Evolutionary conservation across 805 yeast genomes (phyloP), one percentile per base, ranked within the genome.

Genomic region (Candida stauntonica): DNA sequence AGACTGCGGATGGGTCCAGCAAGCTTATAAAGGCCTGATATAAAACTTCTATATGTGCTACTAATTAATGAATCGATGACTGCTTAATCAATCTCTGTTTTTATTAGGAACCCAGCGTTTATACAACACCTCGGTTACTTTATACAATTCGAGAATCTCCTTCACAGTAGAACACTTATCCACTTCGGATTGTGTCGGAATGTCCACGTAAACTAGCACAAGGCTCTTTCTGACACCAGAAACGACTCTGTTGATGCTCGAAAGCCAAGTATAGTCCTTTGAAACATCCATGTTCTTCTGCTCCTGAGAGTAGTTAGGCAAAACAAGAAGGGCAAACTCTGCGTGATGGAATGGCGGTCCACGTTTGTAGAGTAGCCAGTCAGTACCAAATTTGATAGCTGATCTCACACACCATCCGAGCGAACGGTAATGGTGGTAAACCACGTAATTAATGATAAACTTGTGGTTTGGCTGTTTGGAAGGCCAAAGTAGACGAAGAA

Each of bases 261-360:
- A 77, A 36, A 75, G 68, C 77, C 89, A 82, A 55, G 67, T 70
- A 73, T 76, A 78, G 42, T 60, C 68, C 26, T 55, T 61, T 1
- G 61, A 38, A 8, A 38, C 48, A 1, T 45, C 47, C 20, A 38
- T 35, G 39, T 62, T 62, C 24, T 57, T 44, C 0, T 53, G 49
- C 7, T 56, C 65, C 17, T 60, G 62, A 11, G 50, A 50, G 31
- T 60, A 59, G 31, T 64, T 60, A 1, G 73, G 68, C 19, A 77
- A 42, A 5, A 84, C 64, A 32, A 73, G 54, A 3, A 86, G 64
- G 6, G 91, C 86, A 58, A 77, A 86, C 56, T 88, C 95, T 0
- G 99, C 97, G 58, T 93, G 99, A 35, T 82, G 78, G 58, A 89
- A 87, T 2, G 97, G 97, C 7, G 98, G 99, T 0, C 99, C 99